A percentile compares a stretch with the other conserved stretches of the same genome.
phyloP scores from a whole-genome alignment of 352 stramenopile genomes.

The Thalassiosira sp. region DNA sequence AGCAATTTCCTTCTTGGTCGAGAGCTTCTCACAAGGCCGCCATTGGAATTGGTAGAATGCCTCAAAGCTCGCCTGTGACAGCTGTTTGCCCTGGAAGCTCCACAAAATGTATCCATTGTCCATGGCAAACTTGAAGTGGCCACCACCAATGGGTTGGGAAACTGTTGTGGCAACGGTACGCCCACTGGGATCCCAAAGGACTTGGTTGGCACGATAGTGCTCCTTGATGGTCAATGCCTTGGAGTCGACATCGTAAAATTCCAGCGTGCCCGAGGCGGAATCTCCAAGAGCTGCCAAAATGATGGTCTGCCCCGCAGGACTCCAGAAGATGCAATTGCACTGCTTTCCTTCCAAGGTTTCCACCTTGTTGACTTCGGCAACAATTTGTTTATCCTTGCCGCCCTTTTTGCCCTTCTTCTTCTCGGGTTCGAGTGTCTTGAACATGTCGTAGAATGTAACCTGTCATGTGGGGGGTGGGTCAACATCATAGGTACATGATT shows the following conservation, averaged over 20 bases:
- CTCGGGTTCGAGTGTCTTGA: constrained; percentile 62
- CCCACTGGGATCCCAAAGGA: constrained; percentile 97
- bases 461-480: too few relatives aligned
- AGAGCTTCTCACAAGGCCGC: constrained; percentile 90
- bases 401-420: constrained; percentile 77
- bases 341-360: constrained; percentile 94
- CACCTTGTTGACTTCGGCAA: constrained; percentile 92
- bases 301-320: constrained; percentile 91
- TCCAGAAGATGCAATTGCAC: constrained; percentile 97
- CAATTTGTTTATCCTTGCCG: constrained; percentile 87
- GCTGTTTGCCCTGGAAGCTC: constrained; percentile 96
- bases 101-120: constrained; percentile 98
- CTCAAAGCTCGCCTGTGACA: constrained; percentile 94
- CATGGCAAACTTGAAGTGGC: constrained; percentile 96
- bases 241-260: constrained; percentile 98
- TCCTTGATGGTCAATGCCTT: constrained; percentile 93
- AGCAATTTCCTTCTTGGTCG: constrained; percentile 91
- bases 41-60: constrained; percentile 94
- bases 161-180: constrained; percentile 93
- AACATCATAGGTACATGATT: too few relatives aligned
- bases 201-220: constrained; percentile 97
- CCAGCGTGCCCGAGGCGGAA: constrained; percentile 91
- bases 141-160: constrained; percentile 92
- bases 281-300: constrained; percentile 93
- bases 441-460: constrained; percentile 98